These are phyloP conservation scores for Aspergillus tanneri DNA, from an alignment of 2,329 filamentous ascomycete genomes.

Conservation along the genomic window DNA sequence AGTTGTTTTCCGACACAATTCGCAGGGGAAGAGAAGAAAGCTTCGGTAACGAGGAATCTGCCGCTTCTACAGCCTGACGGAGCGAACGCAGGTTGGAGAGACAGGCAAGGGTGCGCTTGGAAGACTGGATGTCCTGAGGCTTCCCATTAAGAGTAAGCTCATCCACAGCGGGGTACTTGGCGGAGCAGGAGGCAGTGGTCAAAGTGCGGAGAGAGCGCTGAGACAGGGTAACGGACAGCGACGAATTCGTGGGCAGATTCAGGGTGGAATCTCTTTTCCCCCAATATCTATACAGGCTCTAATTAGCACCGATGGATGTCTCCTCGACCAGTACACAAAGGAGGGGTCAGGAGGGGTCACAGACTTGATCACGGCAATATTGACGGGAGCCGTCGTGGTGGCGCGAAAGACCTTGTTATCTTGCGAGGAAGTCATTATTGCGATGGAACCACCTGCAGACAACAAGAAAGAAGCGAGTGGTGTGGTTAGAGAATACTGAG, in stretches of 20 bases:
- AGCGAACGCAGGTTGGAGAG: constrained; percentile 80
- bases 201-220: constrained; percentile 92
- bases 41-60: constrained; percentile 73
- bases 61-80: constrained; percentile 70
- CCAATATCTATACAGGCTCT: constrained; percentile 66
- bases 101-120: constrained; percentile 90
- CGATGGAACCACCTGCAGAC: constrained; percentile 3
- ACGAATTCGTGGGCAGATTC: constrained; percentile 97
- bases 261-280: constrained; percentile 91
- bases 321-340: constrained; percentile 15
- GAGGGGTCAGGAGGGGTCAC: constrained; percentile 20
- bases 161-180: constrained; percentile 64
- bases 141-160: constrained; percentile 81
- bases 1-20: constrained; percentile 97
- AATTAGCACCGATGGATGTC: constrained; percentile 12
- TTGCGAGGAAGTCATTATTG: constrained; percentile 33
- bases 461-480: not conserved
- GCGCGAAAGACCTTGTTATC: constrained; percentile 70
- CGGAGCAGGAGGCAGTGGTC: constrained; percentile 89
- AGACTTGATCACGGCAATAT: constrained; percentile 97
- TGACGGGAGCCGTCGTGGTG: constrained; percentile 94
- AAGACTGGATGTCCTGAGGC: constrained; percentile 73
- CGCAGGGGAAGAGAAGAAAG: constrained; percentile 74
- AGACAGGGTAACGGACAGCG: constrained; percentile 92
- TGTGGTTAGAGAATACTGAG: constrained; percentile 5